Base-by-base conservation (phyloP, 176 grass and related monocot genomes). In the Typha latifolia region DNA sequence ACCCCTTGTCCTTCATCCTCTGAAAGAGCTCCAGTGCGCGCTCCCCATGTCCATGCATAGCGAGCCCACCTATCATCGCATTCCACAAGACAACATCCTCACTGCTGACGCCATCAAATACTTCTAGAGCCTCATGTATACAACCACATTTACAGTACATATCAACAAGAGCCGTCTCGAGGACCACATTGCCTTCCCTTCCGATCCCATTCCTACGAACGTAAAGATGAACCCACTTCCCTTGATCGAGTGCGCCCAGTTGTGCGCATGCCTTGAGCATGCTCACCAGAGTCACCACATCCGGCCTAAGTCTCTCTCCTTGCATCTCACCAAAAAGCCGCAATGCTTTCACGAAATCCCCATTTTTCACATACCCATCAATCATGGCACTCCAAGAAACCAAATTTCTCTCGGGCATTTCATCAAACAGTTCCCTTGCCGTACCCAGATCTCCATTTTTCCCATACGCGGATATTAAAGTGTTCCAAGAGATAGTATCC, bases 141-240 rank as follows among this genome's bases (percentile, higher is more conserved):
- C 80, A 75, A 12, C 87, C 87, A 0, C 87, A 90, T 29, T 86
- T 90, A 63, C 79, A 82, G 66, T 90, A 90, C 87, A 86, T 90
- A 67, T 90, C 87, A 2, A 90, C 77, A 18, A 81, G 73, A 0
- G 83, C 80, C 0, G 83, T 90, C 55, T 66, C 77, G 9, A 86
- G 74, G 47, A 81, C 76, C 62, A 81, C 63, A 71, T 83, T 86
- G 56, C 50, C 61, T 20, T 43, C 14, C 29, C 5, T 80, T 12
- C n/a, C 57, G 34, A 83, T 32, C 11, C 50, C 27, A 16, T 80
- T 67, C 22, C 29, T 64, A 32, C 81, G 50, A 24, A 77, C 7
- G 69, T 63, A 78, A 37, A 51, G 21, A 50, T 86, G 87, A 48
- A 90, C 37, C 87, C 77, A 69, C 1, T 73, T 61, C 0, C 87